phyloP scores from a whole-genome alignment of 2,329 filamentous ascomycete genomes.

The Xylariaceae sp. region DNA sequence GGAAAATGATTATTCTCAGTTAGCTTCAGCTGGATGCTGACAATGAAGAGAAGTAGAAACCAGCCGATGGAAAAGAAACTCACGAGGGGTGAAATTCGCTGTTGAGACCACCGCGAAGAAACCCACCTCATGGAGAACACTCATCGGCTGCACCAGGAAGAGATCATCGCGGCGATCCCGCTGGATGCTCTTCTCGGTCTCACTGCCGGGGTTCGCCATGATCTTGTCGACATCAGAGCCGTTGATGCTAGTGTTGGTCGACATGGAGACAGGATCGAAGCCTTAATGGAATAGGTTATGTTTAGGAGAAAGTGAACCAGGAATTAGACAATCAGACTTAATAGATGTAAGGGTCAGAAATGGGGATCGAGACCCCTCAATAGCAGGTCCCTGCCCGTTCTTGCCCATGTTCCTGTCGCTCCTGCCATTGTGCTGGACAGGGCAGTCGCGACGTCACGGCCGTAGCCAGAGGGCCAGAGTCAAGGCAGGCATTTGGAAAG shows the following conservation, averaged over 20 bases:
- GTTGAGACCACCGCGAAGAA: slow-evolving; percentile 29
- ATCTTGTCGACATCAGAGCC: slow-evolving; percentile 11
- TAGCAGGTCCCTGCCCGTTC: not conserved
- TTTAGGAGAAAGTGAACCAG: not conserved
- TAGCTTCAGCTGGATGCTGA: slow-evolving; percentile 4
- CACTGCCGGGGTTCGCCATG: slow-evolving; percentile 20
- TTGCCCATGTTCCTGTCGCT: slow-evolving; percentile 5
- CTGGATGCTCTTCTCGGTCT: slow-evolving; percentile 20
- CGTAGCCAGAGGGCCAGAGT: slow-evolving; percentile 14
- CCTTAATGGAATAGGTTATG: not conserved
- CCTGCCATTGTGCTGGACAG: slow-evolving; percentile 7
- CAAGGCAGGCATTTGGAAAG: slow-evolving; percentile 1
- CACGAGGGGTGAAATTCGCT: slow-evolving; percentile 32
- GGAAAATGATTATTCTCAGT: not conserved
- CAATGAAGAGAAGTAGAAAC: not conserved
- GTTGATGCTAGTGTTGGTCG: not conserved
- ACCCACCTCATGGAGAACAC: slow-evolving; percentile 24
- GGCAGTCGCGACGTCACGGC: slow-evolving; percentile 15
- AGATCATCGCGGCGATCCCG: slow-evolving; percentile 23
- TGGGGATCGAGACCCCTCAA: not conserved
- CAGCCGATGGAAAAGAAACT: slow-evolving; percentile 8
- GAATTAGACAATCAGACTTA: not conserved
- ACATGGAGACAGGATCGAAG: not conserved
- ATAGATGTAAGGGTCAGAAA: not conserved
- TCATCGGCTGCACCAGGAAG: slow-evolving; percentile 29